These are phyloP conservation scores for Athelia psychrophila DNA, from an alignment of 1,284 basidiomycete genomes.

Conservation along the genomic window DNA sequence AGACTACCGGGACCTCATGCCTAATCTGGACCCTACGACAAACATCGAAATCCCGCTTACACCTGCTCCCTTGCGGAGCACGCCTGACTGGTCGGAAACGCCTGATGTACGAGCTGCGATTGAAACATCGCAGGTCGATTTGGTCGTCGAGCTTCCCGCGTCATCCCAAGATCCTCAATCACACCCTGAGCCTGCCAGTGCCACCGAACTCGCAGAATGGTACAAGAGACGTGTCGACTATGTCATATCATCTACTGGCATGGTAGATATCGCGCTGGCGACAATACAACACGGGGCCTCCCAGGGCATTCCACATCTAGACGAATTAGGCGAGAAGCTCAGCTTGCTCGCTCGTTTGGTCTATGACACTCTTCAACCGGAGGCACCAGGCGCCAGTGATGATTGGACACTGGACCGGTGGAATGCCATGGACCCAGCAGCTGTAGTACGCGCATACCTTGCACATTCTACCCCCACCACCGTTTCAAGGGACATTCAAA, in stretches of 20 bases:
- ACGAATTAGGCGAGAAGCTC: constrained; percentile 87
- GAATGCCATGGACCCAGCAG: constrained; percentile 61
- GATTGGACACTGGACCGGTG: constrained; percentile 78
- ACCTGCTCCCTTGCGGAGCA: constrained; percentile 42
- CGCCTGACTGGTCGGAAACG: constrained; percentile 56
- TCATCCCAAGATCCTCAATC: constrained; percentile 2
- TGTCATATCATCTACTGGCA: constrained; percentile 66
- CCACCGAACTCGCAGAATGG: constrained; percentile 63
- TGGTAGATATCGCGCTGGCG: constrained; percentile 76
- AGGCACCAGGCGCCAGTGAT: constrained; percentile 34
- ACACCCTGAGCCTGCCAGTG: constrained; percentile 24
- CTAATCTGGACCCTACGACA: constrained; percentile 47
- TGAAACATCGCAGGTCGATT: constrained; percentile 13
- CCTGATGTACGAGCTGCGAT: constrained; percentile 40
- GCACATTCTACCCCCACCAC: constrained; percentile 62
- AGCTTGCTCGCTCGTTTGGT: constrained; percentile 81
- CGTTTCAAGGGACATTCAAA: constrained; percentile 69
- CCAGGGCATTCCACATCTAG: constrained; percentile 74
- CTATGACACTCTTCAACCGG: constrained; percentile 67
- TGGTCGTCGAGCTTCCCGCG: constrained; percentile 8
- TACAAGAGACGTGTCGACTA: constrained; percentile 64
- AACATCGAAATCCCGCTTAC: constrained; percentile 40
- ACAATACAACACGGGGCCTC: constrained; percentile 85
- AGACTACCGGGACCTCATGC: constrained; percentile 62
- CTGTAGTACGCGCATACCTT: constrained; percentile 75